A percentile compares a stretch with the other conserved stretches of the same genome.
Conservation (phyloP, 805 yeast genomes). For the Cyberlindnera meyerae region DNA sequence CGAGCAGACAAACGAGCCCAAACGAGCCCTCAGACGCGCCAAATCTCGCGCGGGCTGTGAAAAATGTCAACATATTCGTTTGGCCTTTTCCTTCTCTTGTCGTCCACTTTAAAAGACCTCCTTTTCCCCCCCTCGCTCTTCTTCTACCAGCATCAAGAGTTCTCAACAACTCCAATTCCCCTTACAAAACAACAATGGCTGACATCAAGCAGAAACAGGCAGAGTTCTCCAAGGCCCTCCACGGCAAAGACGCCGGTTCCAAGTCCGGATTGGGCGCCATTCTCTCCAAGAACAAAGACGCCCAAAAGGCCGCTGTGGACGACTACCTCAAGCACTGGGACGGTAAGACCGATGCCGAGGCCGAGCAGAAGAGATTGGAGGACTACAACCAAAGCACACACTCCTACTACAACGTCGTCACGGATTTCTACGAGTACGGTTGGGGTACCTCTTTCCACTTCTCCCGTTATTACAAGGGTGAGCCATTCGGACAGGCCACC, state of each 20-base stretch:
- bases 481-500: slow-evolving; percentile 87
- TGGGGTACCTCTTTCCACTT: slow-evolving; percentile 99
- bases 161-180: neutral
- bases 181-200: slow-evolving; percentile 2
- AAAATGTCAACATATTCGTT: too few relatives aligned
- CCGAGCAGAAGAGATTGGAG: slow-evolving; percentile 66
- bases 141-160: too few relatives aligned
- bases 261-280: slow-evolving; percentile 74
- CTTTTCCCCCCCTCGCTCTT: too few relatives aligned
- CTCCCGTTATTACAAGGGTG: slow-evolving; percentile 89
- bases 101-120: too few relatives aligned
- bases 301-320: slow-evolving; percentile 75
- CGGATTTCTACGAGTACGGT: slow-evolving; percentile 98
- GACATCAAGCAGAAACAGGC: slow-evolving; percentile 28
- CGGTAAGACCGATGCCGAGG: slow-evolving; percentile 70
- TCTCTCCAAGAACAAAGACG: slow-evolving; percentile 69
- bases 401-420: slow-evolving; percentile 93
- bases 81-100: too few relatives aligned
- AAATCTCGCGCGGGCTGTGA: too few relatives aligned
- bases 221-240: slow-evolving; percentile 78
- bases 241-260: slow-evolving; percentile 65
- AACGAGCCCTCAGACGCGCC: neutral
- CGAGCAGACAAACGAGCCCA: neutral
- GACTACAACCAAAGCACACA: slow-evolving; percentile 91
- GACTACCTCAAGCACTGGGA: slow-evolving; percentile 98